Conservation (phyloP, 805 yeast genomes). For the Nadsonia fulvescens region DNA sequence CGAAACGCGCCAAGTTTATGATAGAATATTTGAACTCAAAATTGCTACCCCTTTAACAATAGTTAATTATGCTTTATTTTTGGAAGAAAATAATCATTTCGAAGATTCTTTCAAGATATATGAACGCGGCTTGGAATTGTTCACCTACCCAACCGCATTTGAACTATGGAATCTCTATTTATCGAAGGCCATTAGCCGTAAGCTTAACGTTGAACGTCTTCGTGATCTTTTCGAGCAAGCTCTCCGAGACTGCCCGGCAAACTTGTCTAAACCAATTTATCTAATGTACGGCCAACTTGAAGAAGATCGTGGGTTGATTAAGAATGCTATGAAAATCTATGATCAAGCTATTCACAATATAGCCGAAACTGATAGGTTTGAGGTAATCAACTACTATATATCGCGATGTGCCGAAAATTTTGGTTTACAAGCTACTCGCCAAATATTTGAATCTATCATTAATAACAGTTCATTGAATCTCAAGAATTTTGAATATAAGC, state of each 20-base stretch:
- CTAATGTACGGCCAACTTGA: constrained; percentile 47
- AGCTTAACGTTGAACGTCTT: constrained; percentile 30
- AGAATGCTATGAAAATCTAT: constrained; percentile 32
- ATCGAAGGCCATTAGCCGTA: constrained; percentile 26
- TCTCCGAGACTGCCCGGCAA: constrained; percentile 30
- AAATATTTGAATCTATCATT: constrained; percentile 29
- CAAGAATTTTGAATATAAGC: constrained; percentile 36
- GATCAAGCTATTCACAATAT: constrained; percentile 22
- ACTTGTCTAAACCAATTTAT: constrained; percentile 30
- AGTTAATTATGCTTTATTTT: constrained; percentile 45
- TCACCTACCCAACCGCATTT: constrained; percentile 40
- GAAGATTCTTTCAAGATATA: constrained; percentile 40
- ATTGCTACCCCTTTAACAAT: constrained; percentile 53
- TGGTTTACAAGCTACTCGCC: constrained; percentile 28
- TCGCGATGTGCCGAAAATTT: constrained; percentile 22
- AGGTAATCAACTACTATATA: constrained; percentile 27
- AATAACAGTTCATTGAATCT: constrained; percentile 28
- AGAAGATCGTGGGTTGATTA: constrained; percentile 30
- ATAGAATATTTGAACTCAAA: constrained; percentile 34
- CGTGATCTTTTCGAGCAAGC: constrained; percentile 65
- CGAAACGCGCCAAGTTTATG: constrained; percentile 28
- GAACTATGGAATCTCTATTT: constrained; percentile 63
- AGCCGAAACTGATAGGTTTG: constrained; percentile 17
- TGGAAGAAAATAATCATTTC: constrained; percentile 28
- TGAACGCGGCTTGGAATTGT: constrained; percentile 49